These are phyloP conservation scores for Russula dissimulans DNA, from an alignment of 768 basidiomycete species.

Conservation along the genomic window DNA sequence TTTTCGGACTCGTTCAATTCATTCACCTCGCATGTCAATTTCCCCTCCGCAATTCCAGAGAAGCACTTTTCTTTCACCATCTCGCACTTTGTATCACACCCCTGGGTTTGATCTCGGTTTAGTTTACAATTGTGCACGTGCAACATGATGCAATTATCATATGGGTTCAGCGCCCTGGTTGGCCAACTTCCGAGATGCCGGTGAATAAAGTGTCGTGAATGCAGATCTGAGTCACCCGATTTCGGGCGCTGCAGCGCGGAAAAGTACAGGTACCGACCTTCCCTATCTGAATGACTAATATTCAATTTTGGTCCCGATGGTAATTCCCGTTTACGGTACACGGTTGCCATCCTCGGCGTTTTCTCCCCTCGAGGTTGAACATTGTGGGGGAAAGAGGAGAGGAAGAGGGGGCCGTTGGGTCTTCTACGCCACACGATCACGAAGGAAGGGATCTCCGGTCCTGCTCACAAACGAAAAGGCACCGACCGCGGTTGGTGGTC, in stretches of 20 bases:
- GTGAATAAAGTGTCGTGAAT: constrained; percentile 14
- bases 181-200: constrained; percentile 11
- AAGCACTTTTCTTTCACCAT: constrained; percentile 2
- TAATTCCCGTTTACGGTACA: constrained; percentile 7
- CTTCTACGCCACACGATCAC: constrained; percentile 17
- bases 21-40: constrained; percentile 15
- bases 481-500: background rate
- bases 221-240: constrained; percentile 7
- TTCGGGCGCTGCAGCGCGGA: background rate
- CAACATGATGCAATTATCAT: constrained; percentile 19
- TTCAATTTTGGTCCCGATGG: constrained; percentile 6
- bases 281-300: background rate
- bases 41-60: constrained; percentile 7
- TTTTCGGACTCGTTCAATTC: constrained; percentile 19
- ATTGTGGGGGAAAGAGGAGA: background rate
- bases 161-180: constrained; percentile 1
- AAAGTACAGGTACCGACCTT: constrained; percentile 6
- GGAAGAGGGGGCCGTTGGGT: background rate
- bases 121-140: constrained; percentile 11
- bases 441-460: constrained; percentile 8
- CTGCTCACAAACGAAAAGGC: background rate
- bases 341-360: constrained; percentile 8
- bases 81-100: constrained; percentile 14
- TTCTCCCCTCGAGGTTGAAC: background rate
- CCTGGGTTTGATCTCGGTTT: constrained; percentile 6